Conservation (phyloP, 768 basidiomycete genomes). For the Dictyophora rubrovolvata region DNA sequence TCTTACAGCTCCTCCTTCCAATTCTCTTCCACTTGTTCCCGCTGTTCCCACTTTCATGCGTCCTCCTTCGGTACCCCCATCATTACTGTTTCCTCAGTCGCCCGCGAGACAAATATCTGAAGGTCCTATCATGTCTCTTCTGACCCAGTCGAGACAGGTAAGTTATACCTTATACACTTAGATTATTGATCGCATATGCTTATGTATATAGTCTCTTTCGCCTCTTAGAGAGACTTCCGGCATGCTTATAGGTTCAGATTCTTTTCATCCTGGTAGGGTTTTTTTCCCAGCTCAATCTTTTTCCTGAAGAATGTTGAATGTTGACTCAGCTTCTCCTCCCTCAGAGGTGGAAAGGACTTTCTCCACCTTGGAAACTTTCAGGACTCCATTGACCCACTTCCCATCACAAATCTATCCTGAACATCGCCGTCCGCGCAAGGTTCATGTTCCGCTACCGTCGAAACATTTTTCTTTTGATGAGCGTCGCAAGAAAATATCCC, state of each 20-base stretch:
- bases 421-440: constrained; percentile 4
- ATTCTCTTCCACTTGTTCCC: not conserved
- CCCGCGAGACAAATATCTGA: not conserved
- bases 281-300: not conserved
- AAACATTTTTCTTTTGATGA: constrained; percentile 1
- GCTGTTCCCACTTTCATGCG: constrained; percentile 3
- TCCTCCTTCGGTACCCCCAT: not conserved
- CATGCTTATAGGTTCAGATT: not conserved
- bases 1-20: constrained; percentile 54
- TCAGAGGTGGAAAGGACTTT: not conserved
- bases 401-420: not conserved
- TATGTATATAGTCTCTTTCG: not conserved
- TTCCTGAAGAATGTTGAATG: not conserved
- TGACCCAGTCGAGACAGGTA: not conserved
- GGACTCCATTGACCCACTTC: constrained; percentile 1
- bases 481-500: not conserved
- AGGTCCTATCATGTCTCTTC: not conserved
- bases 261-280: not conserved
- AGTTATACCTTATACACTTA: not conserved
- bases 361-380: not conserved
- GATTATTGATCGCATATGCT: not conserved
- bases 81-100: not conserved
- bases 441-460: constrained; percentile 6
- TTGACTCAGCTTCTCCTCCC: not conserved
- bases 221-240: not conserved